Base-by-base conservation (phyloP, 345 rosid genomes). In the Leavenworthia alabamica region DNA sequence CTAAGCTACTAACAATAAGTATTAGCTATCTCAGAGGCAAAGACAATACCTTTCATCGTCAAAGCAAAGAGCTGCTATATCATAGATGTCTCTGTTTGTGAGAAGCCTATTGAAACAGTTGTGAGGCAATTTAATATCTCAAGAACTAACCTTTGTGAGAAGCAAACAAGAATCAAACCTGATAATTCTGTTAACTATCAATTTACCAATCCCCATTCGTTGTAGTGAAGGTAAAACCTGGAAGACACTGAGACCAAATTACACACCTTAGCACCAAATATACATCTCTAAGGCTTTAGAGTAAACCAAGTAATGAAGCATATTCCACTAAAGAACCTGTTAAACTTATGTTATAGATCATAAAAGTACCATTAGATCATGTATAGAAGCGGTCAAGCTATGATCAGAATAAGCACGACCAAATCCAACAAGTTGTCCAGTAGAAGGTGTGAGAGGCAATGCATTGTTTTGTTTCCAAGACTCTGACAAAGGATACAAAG, bases 1-100 rank as follows among this genome's bases (percentile, higher is more conserved):
- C 49, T 28, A 57, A 57, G 64, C 29, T 57, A 8, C 29, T 17
- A 19, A 24, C 17, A 49, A 19, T 8, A 31, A 14, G 8, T n/a
- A 27, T 27, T 56, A 47, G 42, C 16, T 41, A 27, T 51, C 6
- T 5, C 6, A 52, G 15, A 24, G 28, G 56, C 22, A 46, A 46
- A 62, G 19, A 9, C 8, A 0, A 20, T 64, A 89, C 96, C 96
- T 86, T 80, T 89, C 86, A 12, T 80, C 52, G 36, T 80, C 76
- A 6, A 89, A 77, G 81, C 96, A 89, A 48, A 92, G 90, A 51
- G 95, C 89, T 32, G 88, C 78, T 70, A 86, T 89, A 88, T 86
- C 98, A 29, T 86, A 85, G 49, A 89, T 80, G 29, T 79, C 93
- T 75, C 73, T 79, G 58, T 75, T 70, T 35, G 84, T 82, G 56